A percentile compares a stretch with the other conserved stretches of the same genome.
These are phyloP conservation scores for Austroboletus festivus DNA, from an alignment of 768 basidiomycete species.

Conservation along the genomic window DNA sequence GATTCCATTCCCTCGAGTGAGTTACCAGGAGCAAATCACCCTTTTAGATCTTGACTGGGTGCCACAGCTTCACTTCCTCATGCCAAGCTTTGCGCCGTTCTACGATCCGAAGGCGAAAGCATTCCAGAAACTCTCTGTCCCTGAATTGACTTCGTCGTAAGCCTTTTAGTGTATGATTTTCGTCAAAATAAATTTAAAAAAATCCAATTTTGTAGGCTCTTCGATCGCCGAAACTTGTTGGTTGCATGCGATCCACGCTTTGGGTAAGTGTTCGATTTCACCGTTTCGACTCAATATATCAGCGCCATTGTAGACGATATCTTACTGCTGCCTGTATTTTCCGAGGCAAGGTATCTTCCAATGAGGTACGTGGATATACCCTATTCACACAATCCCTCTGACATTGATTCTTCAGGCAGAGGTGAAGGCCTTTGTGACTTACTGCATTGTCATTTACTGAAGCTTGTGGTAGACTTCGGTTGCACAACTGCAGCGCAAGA, in stretches of 20 bases:
- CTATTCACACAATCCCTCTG: background rate
- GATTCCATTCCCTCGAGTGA: constrained; percentile 90
- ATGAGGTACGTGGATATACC: constrained; percentile 56
- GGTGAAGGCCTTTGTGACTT: constrained; percentile 36
- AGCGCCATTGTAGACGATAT: constrained; percentile 55
- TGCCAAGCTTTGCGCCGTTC: constrained; percentile 93
- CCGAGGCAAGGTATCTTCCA: constrained; percentile 76
- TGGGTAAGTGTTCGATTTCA: constrained; percentile 42
- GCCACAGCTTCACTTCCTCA: constrained; percentile 87
- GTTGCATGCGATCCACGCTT: constrained; percentile 80
- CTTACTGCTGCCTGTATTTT: constrained; percentile 86
- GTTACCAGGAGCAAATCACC: constrained; percentile 17
- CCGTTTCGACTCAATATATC: background rate
- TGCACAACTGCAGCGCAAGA: constrained; percentile 69
- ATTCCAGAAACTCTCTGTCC: constrained; percentile 58
- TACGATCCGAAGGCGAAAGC: constrained; percentile 59
- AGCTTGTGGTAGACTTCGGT: constrained; percentile 54
- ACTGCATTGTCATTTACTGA: constrained; percentile 8
- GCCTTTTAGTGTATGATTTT: no score
- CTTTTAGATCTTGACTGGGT: background rate
- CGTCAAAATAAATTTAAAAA: no score
- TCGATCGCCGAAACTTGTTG: constrained; percentile 76
- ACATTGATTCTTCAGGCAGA: constrained; percentile 40
- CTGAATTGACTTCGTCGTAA: constrained; percentile 78
- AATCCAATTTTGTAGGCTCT: constrained; percentile 52